Evolutionary conservation across 2,329 filamentous ascomycete species (phyloP), one percentile per base, ranked within the genome.

Genomic region (Pestalotiopsis fici): DNA sequence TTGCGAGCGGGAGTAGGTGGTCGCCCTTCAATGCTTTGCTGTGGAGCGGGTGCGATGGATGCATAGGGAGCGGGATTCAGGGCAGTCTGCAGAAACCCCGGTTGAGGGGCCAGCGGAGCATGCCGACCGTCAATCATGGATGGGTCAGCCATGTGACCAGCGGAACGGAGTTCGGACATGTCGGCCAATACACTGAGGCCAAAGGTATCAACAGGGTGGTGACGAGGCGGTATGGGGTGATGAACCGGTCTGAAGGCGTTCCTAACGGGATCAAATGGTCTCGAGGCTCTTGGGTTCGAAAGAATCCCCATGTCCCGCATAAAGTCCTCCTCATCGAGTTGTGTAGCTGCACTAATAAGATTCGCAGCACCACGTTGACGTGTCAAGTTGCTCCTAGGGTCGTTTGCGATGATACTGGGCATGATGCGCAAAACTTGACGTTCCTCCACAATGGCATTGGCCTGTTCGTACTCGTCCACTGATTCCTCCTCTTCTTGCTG

Each of bases 261-360:
- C 56, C 82, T 74, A 27, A 84, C 81, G 2, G 82, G 81, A 69
- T 84, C 82, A 67, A 83, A 84, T 0, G 81, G 81, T 27, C 80
- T 77, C 12, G 80, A 79, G 18, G 70, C 64, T 65, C 76, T 69
- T 59, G 70, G 70, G 43, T 59, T 71, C 11, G 57, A n/a, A 3
- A 35, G 31, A 7, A 71, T 59, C 3, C 69, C 50, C 5, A 69
- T 60, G 6, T 65, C 47, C 15, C 56, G 62, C 4, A 59, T 31
- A 31, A 55, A 64, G 12, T 71, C 68, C 1, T 59, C 64, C 27
- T 69, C 65, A 31, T 70, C 68, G 3, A 70, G 63, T 11, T 69
- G 69, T 18, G 63, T 60, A 4, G 72, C 70, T 15, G 64, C 60
- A 15, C 75, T 73, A 25, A 74, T 55, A 37, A 72, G 65, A 15